These are phyloP conservation scores for Phytophthora litchii DNA, from an alignment of 352 stramenopile species.

Conservation along the genomic window DNA sequence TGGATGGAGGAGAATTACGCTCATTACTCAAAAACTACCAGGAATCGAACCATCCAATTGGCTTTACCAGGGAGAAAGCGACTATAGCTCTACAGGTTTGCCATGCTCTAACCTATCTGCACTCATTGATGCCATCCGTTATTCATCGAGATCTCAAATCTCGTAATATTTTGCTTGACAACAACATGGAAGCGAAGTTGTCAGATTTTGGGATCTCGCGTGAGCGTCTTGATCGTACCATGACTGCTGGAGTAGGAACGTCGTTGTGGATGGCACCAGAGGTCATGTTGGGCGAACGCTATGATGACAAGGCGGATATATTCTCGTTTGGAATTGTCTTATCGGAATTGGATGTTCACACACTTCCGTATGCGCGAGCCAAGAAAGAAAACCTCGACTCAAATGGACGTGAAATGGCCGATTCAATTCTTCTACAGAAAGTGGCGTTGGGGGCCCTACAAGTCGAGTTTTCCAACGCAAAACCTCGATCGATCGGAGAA, in stretches of 20 bases:
- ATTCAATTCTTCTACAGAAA: slow-evolving; percentile 26
- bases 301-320: slow-evolving; percentile 29
- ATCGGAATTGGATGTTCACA: slow-evolving; percentile 23
- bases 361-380: slow-evolving; percentile 11
- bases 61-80: slow-evolving; percentile 41
- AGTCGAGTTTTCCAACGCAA: slow-evolving; percentile 24
- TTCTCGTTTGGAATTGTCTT: slow-evolving; percentile 28
- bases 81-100: slow-evolving; percentile 43
- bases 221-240: slow-evolving; percentile 22
- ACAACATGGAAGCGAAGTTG: slow-evolving; percentile 50
- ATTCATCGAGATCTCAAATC: slow-evolving; percentile 31
- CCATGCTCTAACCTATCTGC: slow-evolving; percentile 27
- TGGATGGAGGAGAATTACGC: slow-evolving; percentile 52
- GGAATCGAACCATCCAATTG: slow-evolving; percentile 9
- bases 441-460: slow-evolving; percentile 21
- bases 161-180: slow-evolving; percentile 48
- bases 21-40: slow-evolving; percentile 31
- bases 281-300: slow-evolving; percentile 23
- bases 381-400: slow-evolving; percentile 23
- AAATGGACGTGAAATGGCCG: slow-evolving; percentile 19
- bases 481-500: slow-evolving; percentile 16
- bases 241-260: slow-evolving; percentile 30
- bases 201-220: slow-evolving; percentile 64
- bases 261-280: slow-evolving; percentile 30
- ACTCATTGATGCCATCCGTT: slow-evolving; percentile 17